Conservation (phyloP, 805 yeast species). For the Yamadazyma nakazawae region DNA sequence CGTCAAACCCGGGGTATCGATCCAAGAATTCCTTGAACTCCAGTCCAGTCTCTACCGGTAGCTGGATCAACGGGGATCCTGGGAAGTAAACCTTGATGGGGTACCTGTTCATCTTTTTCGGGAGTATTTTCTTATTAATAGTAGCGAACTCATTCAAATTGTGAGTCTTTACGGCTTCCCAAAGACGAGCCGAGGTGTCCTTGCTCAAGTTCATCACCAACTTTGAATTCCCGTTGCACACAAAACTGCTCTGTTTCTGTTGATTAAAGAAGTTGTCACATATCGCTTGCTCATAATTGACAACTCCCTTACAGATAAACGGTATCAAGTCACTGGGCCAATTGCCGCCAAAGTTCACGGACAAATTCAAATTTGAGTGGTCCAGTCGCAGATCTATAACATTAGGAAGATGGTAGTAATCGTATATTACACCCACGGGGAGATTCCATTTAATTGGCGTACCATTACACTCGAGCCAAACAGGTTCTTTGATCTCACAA, state of each 20-base stretch:
- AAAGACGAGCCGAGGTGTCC: constrained; percentile 53
- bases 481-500: constrained; percentile 16
- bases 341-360: constrained; percentile 24
- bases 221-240: constrained; percentile 74
- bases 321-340: constrained; percentile 27
- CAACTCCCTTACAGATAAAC: constrained; percentile 1
- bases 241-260: constrained; percentile 76
- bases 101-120: constrained; percentile 30
- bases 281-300: constrained; percentile 29
- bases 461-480: constrained; percentile 67
- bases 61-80: constrained; percentile 34
- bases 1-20: constrained; percentile 8
- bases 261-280: constrained; percentile 68
- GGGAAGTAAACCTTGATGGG: constrained; percentile 51
- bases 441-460: constrained; percentile 73
- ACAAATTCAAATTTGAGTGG: constrained; percentile 19
- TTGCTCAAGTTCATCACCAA: constrained; percentile 75
- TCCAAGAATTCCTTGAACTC: constrained; percentile 6
- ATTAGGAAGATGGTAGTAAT: constrained; percentile 26
- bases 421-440: constrained; percentile 71
- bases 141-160: constrained; percentile 25
- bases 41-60: constrained; percentile 7
- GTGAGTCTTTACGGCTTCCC: constrained; percentile 47
- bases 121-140: constrained; percentile 26
- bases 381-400: neutral